Base-by-base conservation (phyloP, 495 filamentous ascomycete genomes). In the Lasiosphaeria ovina region DNA sequence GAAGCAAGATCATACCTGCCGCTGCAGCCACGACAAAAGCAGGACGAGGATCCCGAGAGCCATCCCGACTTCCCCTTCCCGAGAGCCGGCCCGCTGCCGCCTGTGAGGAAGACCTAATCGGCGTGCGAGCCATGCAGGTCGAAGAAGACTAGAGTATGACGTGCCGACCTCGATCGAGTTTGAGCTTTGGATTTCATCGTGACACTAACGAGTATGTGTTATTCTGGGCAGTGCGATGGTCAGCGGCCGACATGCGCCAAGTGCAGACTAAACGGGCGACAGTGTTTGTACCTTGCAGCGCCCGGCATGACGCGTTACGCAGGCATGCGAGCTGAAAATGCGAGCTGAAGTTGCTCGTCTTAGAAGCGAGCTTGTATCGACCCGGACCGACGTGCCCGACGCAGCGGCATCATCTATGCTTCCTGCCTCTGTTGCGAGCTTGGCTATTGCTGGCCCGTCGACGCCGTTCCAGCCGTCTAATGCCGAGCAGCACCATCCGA, bases 281-380 rank as follows among this genome's bases (percentile, higher is more conserved):
- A 49, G n/a, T 49, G 47, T 17, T n/a, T 11, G 17, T 49, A n/a
- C 47, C 12, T 49, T 49, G 47, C 47, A 10, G 47, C 3, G n/a
- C 47, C 47, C 6, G 47, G 47, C 8, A 49, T 49, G 47, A n/a
- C 47, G 16, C 47, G 47, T n/a, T 49, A 49, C 16, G 47, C 47
- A 6, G 47, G 47, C 16, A 49, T 49, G 47, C 12, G 47, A 16
- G 47, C 47, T 24, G 47, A 49, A 17, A n/a, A 49, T 49, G 47
- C 12, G 47, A 16, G 47, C 47, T 24, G 47, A 49, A 17, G 47
- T 49, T 17, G 10, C 12, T 7, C 47, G 47, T 7, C 47, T 49
- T 24, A 10, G 17, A 7, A 49, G 11, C 8, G 12, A 49, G 47
- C 47, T 49, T 24, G 3, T 10, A 7, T 24, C 47, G 6, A 11